phyloP scores from a whole-genome alignment of 140 eudicot genomes.

The Oenanthe javanica region DNA sequence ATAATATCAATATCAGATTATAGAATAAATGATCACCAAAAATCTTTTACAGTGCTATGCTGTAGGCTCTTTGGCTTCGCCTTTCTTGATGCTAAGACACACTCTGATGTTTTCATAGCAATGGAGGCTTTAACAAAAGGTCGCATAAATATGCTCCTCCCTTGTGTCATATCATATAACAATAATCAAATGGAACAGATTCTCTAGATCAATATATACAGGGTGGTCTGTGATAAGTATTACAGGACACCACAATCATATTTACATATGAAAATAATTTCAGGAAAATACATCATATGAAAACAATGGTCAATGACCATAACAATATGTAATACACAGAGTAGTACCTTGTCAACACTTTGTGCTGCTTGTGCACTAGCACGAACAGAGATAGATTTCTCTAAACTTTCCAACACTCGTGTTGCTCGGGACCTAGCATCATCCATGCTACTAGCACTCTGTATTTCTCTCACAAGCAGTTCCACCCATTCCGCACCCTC shows the following conservation, averaged over 20 bases:
- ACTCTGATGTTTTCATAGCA: background rate
- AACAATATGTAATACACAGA: background rate
- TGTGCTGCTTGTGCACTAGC: conserved; percentile 51
- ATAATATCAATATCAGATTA: background rate
- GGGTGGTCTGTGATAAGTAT: background rate
- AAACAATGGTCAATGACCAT: background rate
- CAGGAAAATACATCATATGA: background rate
- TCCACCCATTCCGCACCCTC: conserved; percentile 92
- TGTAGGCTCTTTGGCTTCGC: background rate
- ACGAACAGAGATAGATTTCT: conserved; percentile 55
- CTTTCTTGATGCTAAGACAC: background rate
- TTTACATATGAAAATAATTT: background rate
- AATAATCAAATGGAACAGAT: background rate
- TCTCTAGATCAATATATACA: background rate
- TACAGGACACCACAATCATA: background rate
- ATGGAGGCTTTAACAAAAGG: background rate
- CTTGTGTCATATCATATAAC: background rate
- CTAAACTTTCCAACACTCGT: conserved; percentile 54
- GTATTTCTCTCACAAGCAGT: conserved; percentile 68
- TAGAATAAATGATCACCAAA: background rate
- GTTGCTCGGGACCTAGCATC: conserved; percentile 85
- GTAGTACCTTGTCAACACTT: conserved; percentile 51
- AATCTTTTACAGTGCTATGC: background rate
- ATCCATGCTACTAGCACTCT: conserved; percentile 65
- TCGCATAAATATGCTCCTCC: background rate